Base-by-base conservation (phyloP, 2,329 filamentous ascomycete species). In the Trichoderma lentiforme region DNA sequence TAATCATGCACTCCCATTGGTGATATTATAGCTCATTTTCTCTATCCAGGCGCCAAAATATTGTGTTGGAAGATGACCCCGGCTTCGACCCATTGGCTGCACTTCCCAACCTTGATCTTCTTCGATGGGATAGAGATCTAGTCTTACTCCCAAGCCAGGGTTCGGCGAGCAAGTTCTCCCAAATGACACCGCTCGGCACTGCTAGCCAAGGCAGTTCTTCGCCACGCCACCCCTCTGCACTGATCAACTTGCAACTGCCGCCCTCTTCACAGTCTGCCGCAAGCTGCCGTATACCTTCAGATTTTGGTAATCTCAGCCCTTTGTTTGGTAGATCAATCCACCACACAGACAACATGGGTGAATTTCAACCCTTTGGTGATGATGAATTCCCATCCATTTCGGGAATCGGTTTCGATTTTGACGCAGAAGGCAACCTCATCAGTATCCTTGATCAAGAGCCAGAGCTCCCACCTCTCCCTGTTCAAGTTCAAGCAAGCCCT, bases 51-150 rank as follows among this genome's bases (percentile, higher is more conserved):
- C 90, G 88, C 6, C 89, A 92, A 28, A 91, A 95, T 75, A 90
- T 98, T 71, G 84, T 94, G 3, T 85, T 98, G 2, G 85, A 88
- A 69, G 93, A 98, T 77, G 95, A 98, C 77, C 94, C 94, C 0
- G 86, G 89, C 56, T 98, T 98, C 73, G 81, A 83, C 65, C 77
- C 79, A 5, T 73, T 77, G 71, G 77, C 73, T 57, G 72, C 73
- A 12, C 70, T 82, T 12, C 81, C 81, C 39, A 77, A 77, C 6
- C 71, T 83, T 32, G 79, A 82, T 30, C 73, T 81, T 18, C 73
- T 86, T 36, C 81, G 81, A 47, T 77, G 78, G 28, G 78, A 81
- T 14, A 77, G 79, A 11, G 80, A 82, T 34, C 70, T 81, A 32
- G 73, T 77, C 51, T 73, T 79, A 14, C 74, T 82, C 7, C 78